Evolutionary conservation across 495 filamentous ascomycete genomes (phyloP), one percentile per base, ranked within the genome.

Genomic region (Penicillium pulvis): DNA sequence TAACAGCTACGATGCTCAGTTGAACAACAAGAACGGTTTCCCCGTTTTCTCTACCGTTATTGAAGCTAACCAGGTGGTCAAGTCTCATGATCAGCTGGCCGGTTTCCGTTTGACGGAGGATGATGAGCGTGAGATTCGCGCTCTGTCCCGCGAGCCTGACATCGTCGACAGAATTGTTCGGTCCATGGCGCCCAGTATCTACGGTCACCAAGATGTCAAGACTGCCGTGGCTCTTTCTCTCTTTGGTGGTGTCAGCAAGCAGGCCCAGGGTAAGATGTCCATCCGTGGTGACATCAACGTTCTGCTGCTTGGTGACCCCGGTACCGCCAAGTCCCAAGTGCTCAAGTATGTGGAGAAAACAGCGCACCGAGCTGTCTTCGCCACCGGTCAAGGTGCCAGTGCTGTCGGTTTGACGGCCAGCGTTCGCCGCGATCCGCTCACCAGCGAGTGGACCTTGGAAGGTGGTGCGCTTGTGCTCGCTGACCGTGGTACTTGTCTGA

Each of bases 21-120:
- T 99, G 28, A 99, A 99, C 78, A 97, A 96, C 76, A 94, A 93
- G 74, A 99, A 98, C 71, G 95, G 95, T 23, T 99, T 99, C 78
- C 95, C 95, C 4, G 95, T 99, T 56, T 99, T 99, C 66, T 92
- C 95, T 24, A 99, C 95, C 0, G 92, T 98, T 51, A 83, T 99
- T 17, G 95, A 99, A 75, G 95, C 95, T 44, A 99, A 98, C 75
- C 90, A 99, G 64, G 85, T 97, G 33, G 85, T 97, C 73, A 98
- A 99, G 69, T 88, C 93, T 2, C 95, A 99, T 71, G 95, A 99
- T 70, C 93, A 98, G 76, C 87, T 98, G 51, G 95, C 95, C 65
- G 95, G 95, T 53, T 99, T 99, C 83, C 87, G 90, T 61, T 80
- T 99, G 69, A 97, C 91, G 0, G 94, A 98, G 72, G 88, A 97